These are phyloP conservation scores for Eimeria mitis DNA, from an alignment of 169 alveolate genomes.

Conservation along the genomic window DNA sequence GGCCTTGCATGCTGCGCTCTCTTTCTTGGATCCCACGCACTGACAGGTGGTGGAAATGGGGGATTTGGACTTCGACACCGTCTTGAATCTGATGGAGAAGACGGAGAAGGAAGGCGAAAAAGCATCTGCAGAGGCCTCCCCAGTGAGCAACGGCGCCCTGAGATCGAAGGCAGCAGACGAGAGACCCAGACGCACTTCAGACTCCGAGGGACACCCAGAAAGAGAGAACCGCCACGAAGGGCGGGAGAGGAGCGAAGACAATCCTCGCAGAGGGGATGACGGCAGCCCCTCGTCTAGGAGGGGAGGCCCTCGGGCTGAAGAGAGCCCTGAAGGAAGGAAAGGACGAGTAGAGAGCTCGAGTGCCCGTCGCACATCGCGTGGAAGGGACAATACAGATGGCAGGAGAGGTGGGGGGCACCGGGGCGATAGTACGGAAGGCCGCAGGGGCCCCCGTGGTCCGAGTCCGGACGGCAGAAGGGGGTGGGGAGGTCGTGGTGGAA, in stretches of 20 bases:
- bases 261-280: slow-evolving; percentile 9
- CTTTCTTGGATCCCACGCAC: neutral
- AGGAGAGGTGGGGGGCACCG: slow-evolving; percentile 49
- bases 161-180: slow-evolving; percentile 31
- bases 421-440: slow-evolving; percentile 20
- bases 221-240: slow-evolving; percentile 51
- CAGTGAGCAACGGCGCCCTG: slow-evolving; percentile 54
- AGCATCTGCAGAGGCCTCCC: slow-evolving; percentile 34
- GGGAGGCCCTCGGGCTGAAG: slow-evolving; percentile 21
- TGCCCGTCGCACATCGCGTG: slow-evolving; percentile 12
- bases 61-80: slow-evolving; percentile 61
- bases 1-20: slow-evolving; percentile 1
- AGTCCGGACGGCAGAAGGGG: slow-evolving; percentile 22
- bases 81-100: slow-evolving; percentile 54
- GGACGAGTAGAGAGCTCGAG: slow-evolving; percentile 39
- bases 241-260: slow-evolving; percentile 50
- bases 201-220: slow-evolving; percentile 44
- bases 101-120: slow-evolving; percentile 23
- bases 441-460: slow-evolving; percentile 48
- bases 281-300: slow-evolving; percentile 13
- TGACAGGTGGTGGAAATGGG: slow-evolving; percentile 51
- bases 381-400: slow-evolving; percentile 35
- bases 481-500: slow-evolving; percentile 49
- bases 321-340: slow-evolving; percentile 26
- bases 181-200: slow-evolving; percentile 5